Conservation (phyloP, 352 stramenopile species). For the Sclerospora graminicola region DNA sequence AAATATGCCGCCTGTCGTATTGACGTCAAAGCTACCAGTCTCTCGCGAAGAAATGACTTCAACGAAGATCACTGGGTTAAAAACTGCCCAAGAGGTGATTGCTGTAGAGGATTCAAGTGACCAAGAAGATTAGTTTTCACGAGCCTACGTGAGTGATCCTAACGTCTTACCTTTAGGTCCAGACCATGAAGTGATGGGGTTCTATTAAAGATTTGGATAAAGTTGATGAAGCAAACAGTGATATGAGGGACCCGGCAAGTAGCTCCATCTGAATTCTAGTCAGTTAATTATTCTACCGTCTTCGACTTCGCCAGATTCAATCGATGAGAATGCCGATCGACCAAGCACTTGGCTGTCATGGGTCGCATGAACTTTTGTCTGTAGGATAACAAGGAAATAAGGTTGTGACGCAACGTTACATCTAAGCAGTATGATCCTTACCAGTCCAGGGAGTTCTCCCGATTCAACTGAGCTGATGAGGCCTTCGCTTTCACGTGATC, state of each 20-base stretch:
- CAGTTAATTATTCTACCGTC: slow-evolving; percentile 8
- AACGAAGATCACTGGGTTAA: background rate
- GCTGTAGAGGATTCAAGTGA: background rate
- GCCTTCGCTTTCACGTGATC: slow-evolving; percentile 2
- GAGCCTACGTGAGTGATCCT: background rate
- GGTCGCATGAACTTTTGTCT: slow-evolving; percentile 12
- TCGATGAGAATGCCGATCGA: slow-evolving; percentile 15
- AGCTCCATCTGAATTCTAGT: background rate
- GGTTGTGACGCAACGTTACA: background rate
- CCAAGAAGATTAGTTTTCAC: slow-evolving; percentile 6
- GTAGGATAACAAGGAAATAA: background rate
- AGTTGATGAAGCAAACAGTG: slow-evolving; percentile 3
- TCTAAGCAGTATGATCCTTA: slow-evolving; percentile 1
- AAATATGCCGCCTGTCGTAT: background rate
- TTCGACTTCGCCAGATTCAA: slow-evolving; percentile 26
- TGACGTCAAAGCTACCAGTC: slow-evolving; percentile 6
- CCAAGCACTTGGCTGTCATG: slow-evolving; percentile 11
- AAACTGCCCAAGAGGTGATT: slow-evolving; percentile 11
- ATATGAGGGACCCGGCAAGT: slow-evolving; percentile 8
- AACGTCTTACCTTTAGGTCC: slow-evolving; percentile 3
- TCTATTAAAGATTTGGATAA: slow-evolving; percentile 13
- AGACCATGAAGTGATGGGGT: slow-evolving; percentile 11
- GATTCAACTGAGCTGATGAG: slow-evolving; percentile 35
- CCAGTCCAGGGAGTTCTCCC: slow-evolving; percentile 28
- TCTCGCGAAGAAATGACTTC: background rate